These are phyloP conservation scores for Neonectria neomacrospora DNA, from an alignment of 2,329 filamentous ascomycete species.

Conservation along the genomic window DNA sequence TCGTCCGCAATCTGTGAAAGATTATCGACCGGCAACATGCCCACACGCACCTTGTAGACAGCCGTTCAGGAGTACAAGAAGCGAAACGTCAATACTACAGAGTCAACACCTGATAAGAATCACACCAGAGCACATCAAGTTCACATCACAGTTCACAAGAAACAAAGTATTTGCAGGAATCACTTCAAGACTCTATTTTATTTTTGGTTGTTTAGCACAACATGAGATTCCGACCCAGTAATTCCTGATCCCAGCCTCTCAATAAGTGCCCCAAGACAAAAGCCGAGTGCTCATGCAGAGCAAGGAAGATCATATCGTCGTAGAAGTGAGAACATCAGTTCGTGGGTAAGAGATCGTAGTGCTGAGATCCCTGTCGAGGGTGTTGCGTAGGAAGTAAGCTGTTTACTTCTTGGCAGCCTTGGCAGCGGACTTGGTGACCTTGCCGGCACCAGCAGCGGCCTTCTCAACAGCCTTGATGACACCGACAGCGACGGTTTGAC, in stretches of 20 bases:
- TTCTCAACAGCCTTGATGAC: slow-evolving; percentile 91
- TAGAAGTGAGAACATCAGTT: slow-evolving; percentile 57
- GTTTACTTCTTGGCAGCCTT: slow-evolving; percentile 81
- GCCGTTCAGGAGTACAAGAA: neutral
- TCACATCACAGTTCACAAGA: slow-evolving; percentile 9
- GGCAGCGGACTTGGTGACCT: slow-evolving; percentile 78
- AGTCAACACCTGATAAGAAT: neutral
- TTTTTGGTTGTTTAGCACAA: slow-evolving; percentile 59
- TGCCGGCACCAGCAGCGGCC: slow-evolving; percentile 65
- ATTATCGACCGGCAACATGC: no score
- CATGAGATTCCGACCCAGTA: slow-evolving; percentile 54
- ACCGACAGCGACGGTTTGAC: slow-evolving; percentile 89
- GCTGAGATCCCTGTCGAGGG: slow-evolving; percentile 41
- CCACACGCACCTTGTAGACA: no score
- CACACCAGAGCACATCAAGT: neutral
- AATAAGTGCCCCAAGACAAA: slow-evolving; percentile 56
- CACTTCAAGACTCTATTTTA: slow-evolving; percentile 62
- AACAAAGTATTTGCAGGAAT: slow-evolving; percentile 45
- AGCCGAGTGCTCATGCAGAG: slow-evolving; percentile 58
- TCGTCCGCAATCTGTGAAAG: neutral
- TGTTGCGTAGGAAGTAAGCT: slow-evolving; percentile 44
- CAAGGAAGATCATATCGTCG: slow-evolving; percentile 57
- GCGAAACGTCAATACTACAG: neutral
- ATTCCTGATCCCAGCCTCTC: slow-evolving; percentile 55
- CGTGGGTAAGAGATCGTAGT: slow-evolving; percentile 41